A percentile compares a stretch with the other conserved stretches of the same genome.
phyloP scores from a whole-genome alignment of 2,329 filamentous ascomycete species.

The Didymella keratinophila region DNA sequence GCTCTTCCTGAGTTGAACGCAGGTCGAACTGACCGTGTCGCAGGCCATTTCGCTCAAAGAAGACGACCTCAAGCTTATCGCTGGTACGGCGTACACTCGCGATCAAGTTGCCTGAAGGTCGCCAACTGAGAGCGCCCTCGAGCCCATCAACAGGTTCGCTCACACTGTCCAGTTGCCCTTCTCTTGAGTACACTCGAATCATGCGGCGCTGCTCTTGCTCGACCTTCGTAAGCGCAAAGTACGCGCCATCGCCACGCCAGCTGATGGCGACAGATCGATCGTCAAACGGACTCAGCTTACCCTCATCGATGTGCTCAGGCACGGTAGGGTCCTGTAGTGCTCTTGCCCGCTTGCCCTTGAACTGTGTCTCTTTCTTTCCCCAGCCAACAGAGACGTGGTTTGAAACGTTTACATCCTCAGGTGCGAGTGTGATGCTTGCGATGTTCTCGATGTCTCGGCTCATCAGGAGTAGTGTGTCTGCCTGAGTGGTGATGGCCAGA shows the following conservation, averaged over 20 bases:
- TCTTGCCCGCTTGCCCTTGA: constrained; percentile 87
- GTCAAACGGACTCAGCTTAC: constrained; percentile 76
- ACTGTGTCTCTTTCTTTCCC: constrained; percentile 98
- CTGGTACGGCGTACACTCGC: constrained; percentile 80
- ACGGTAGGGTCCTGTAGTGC: constrained; percentile 92
- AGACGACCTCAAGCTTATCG: constrained; percentile 80
- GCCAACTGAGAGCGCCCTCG: constrained; percentile 88
- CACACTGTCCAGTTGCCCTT: constrained; percentile 89
- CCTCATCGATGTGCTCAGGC: constrained; percentile 89
- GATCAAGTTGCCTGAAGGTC: constrained; percentile 88
- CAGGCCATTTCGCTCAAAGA: constrained; percentile 97
- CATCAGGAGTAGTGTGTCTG: constrained; percentile 86
- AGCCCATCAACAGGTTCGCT: constrained; percentile 94
- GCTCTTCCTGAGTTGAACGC: constrained; percentile 68
- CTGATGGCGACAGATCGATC: constrained; percentile 76
- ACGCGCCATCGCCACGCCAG: constrained; percentile 95
- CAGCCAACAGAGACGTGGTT: constrained; percentile 96
- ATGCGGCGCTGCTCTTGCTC: constrained; percentile 74
- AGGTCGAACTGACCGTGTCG: constrained; percentile 95
- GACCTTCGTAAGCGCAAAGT: constrained; percentile 84
- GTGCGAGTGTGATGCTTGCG: constrained; percentile 73
- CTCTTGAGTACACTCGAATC: constrained; percentile 88
- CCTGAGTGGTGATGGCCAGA: constrained; percentile 80
- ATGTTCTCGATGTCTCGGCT: constrained; percentile 88
- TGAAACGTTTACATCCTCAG: constrained; percentile 83